Percentiles rank a stretch among this genome's conserved stretches.
phyloP scores from a whole-genome alignment of 495 filamentous ascomycete species.

The Viridothelium virens region DNA sequence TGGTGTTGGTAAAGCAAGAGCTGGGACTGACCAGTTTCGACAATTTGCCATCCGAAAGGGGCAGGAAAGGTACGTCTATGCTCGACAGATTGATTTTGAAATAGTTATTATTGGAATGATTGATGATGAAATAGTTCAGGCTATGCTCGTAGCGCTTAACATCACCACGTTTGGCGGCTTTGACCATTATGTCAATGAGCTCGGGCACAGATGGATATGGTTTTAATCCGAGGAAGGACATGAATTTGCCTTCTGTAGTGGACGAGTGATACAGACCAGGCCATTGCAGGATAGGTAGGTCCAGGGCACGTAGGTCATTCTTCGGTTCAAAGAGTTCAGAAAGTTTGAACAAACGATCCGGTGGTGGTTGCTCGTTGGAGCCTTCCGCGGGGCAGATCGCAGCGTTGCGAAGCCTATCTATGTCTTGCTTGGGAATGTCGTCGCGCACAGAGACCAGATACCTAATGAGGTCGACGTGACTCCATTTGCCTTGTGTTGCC shows the following conservation, averaged over 20 bases:
- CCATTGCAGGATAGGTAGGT: constrained; percentile 79
- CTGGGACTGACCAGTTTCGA: constrained; percentile 58
- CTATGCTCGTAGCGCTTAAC: constrained; percentile 40
- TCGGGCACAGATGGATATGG: constrained; percentile 59
- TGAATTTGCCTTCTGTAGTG: constrained; percentile 65
- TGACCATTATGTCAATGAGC: constrained; percentile 65
- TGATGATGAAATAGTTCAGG: constrained; percentile 74
- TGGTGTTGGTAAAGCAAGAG: constrained; percentile 74
- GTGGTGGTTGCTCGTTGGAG: constrained; percentile 26
- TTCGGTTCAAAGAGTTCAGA: constrained; percentile 82
- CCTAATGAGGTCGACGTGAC: constrained; percentile 86
- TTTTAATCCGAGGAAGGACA: constrained; percentile 61
- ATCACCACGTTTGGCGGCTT: constrained; percentile 47
- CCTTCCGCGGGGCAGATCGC: constrained; percentile 74
- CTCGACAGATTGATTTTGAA: constrained; percentile 47
- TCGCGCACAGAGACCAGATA: constrained; percentile 83
- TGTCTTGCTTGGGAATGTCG: constrained; percentile 80
- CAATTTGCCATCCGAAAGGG: constrained; percentile 54
- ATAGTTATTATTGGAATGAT: constrained; percentile 72
- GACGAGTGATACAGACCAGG: constrained; percentile 54
- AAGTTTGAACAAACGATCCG: constrained; percentile 58
- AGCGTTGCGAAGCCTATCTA: constrained; percentile 66
- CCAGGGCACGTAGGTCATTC: constrained; percentile 56
- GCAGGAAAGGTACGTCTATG: constrained; percentile 59
- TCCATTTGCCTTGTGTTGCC: constrained; percentile 58